Percentiles rank a stretch among this genome's conserved stretches.
These are phyloP conservation scores for Cadophora gregata DNA, from an alignment of 2,329 filamentous ascomycete genomes.

Conservation along the genomic window DNA sequence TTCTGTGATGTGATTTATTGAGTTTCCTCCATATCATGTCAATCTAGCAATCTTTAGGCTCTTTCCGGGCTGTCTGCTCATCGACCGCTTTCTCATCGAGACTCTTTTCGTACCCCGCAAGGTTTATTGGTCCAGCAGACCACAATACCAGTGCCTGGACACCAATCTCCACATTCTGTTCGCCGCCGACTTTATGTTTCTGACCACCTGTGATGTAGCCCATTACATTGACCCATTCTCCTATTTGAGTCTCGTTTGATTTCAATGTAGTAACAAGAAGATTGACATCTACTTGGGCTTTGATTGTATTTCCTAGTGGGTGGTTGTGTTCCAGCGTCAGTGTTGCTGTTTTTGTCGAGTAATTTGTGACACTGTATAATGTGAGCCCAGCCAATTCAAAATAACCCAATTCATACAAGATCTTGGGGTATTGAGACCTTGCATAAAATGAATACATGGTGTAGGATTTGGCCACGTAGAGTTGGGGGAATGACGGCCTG, in stretches of 20 bases:
- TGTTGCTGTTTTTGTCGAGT: constrained; percentile 60
- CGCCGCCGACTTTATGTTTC: constrained; percentile 22
- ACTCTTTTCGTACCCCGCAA: constrained; percentile 70
- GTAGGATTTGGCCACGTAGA: neutral
- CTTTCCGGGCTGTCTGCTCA: neutral
- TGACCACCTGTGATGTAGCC: constrained; percentile 67
- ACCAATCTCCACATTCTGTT: constrained; percentile 46
- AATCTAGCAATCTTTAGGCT: neutral
- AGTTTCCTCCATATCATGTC: neutral
- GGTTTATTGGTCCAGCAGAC: constrained; percentile 73
- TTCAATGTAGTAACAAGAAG: constrained; percentile 72
- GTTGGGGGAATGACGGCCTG: neutral
- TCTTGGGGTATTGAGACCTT: neutral
- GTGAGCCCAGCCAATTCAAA: neutral
- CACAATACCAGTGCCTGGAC: constrained; percentile 82
- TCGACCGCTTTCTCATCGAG: constrained; percentile 22
- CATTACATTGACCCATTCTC: constrained; percentile 89
- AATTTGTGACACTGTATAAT: constrained; percentile 60
- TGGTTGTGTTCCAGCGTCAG: constrained; percentile 73
- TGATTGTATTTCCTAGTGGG: constrained; percentile 53
- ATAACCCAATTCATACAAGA: neutral
- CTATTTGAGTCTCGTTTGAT: constrained; percentile 67
- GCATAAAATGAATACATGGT: neutral
- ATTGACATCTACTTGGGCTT: constrained; percentile 71
- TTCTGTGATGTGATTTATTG: neutral